phyloP scores from a whole-genome alignment of 1,139 yeast genomes.

The Hemisphaericaspora xylofermentans region DNA sequence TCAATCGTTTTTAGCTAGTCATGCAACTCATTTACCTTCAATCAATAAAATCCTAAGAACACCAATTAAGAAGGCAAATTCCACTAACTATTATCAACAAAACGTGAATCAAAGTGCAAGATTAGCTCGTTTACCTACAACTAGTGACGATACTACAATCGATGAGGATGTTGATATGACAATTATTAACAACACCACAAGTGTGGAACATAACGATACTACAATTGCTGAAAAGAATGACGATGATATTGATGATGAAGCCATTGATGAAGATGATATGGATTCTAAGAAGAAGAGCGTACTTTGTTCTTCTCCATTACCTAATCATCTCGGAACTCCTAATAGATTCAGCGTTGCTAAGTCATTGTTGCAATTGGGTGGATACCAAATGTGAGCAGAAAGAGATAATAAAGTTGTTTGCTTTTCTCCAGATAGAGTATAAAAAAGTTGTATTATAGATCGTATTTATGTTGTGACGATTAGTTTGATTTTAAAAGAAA shows the following conservation, averaged over 20 bases:
- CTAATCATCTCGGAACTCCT: conserved; percentile 46
- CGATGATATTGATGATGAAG: conserved; percentile 9
- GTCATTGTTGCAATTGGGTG: conserved; percentile 47
- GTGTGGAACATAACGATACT: conserved; percentile 8
- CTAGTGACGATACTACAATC: conserved; percentile 32
- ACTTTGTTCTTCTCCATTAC: conserved; percentile 34
- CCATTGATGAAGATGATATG: conserved; percentile 5
- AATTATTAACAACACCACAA: conserved; percentile 18
- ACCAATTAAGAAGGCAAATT: conserved; percentile 38
- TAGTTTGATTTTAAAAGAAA: conserved; percentile 2
- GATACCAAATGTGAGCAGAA: conserved; percentile 15
- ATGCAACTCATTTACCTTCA: conserved; percentile 29
- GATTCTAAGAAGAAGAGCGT: conserved; percentile 16
- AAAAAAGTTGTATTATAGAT: conserved; percentile 1
- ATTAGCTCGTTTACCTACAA: conserved; percentile 12
- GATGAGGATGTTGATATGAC: conserved; percentile 33
- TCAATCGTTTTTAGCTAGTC: conserved; percentile 7
- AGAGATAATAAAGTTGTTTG: not conserved
- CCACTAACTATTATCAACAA: conserved; percentile 20
- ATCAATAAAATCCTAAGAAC: conserved; percentile 48
- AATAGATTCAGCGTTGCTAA: conserved; percentile 50
- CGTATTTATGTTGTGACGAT: conserved; percentile 3
- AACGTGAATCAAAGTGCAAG: conserved; percentile 7
- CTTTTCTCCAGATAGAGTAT: not conserved
- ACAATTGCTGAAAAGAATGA: conserved; percentile 5